A percentile compares a stretch with the other conserved stretches of the same genome.
Evolutionary conservation across 805 yeast genomes (phyloP).

Genomic region (Ogataea angusta): DNA sequence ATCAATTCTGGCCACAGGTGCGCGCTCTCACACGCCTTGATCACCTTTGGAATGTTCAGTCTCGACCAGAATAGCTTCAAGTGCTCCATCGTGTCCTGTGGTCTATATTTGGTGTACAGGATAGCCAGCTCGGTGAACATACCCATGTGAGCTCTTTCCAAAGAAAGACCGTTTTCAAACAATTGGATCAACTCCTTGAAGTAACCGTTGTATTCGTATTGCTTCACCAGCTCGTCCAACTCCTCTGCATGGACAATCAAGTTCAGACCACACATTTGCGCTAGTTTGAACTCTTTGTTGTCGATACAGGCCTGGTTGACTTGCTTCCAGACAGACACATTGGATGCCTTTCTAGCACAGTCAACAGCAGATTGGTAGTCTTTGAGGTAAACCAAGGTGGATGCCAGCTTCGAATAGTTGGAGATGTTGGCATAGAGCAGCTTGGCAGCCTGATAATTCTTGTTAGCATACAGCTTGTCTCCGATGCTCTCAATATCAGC

Average conservation of each 20-base stretch:
- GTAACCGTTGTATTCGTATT: slow-evolving; percentile 87
- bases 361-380: slow-evolving; percentile 98
- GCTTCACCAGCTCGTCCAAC: slow-evolving; percentile 79
- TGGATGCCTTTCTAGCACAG: slow-evolving; percentile 97
- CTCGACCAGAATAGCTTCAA: slow-evolving; percentile 97
- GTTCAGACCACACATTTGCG: slow-evolving; percentile 98
- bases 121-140: slow-evolving; percentile 97
- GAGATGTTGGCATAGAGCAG: slow-evolving; percentile 80
- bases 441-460: slow-evolving; percentile 91
- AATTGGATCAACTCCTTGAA: slow-evolving; percentile 87
- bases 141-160: slow-evolving; percentile 99
- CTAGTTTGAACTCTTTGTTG: slow-evolving; percentile 90
- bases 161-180: slow-evolving; percentile 91
- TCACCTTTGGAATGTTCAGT: slow-evolving; percentile 94
- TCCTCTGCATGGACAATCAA: slow-evolving; percentile 97
- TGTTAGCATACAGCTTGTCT: slow-evolving; percentile 77
- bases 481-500: slow-evolving; percentile 92
- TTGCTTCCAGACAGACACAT: slow-evolving; percentile 92
- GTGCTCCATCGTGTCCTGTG: slow-evolving; percentile 91
- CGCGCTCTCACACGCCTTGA: slow-evolving; percentile 87
- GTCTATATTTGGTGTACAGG: slow-evolving; percentile 85
- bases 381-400: slow-evolving; percentile 87
- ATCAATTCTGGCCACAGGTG: slow-evolving; percentile 96
- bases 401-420: slow-evolving; percentile 92
- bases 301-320: slow-evolving; percentile 96